These are phyloP conservation scores for Tuber magnatum DNA, from an alignment of 495 filamentous ascomycete species.

Conservation along the genomic window DNA sequence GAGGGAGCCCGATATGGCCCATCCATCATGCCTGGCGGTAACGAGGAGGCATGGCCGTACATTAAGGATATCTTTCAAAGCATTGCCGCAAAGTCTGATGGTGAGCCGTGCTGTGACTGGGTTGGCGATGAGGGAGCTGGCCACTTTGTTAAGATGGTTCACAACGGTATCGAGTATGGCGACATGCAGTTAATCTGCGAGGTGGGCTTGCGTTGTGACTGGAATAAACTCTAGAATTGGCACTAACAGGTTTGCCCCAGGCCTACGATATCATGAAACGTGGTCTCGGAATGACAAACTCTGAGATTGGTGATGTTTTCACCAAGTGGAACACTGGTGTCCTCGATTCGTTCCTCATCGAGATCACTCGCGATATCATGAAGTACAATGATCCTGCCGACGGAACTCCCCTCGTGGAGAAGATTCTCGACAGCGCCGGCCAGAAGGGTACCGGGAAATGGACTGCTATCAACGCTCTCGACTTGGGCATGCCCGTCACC, in stretches of 20 bases:
- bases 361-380: conserved; percentile 97
- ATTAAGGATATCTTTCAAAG: conserved; percentile 99
- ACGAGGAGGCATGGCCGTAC: conserved; percentile 95
- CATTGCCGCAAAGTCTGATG: conserved; percentile 93
- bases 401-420: conserved; percentile 82
- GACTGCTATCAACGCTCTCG: conserved; percentile 97
- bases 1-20: conserved; percentile 97
- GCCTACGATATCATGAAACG: conserved; percentile 99
- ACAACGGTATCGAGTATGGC: conserved; percentile 99
- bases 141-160: conserved; percentile 99
- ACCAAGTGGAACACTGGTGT: conserved; percentile 97
- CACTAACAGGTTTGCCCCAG: conserved; percentile 47
- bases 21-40: conserved; percentile 96
- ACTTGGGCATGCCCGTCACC: conserved; percentile 97
- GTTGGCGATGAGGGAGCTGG: conserved; percentile 98
- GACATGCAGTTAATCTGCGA: conserved; percentile 99
- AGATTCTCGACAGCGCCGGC: conserved; percentile 96
- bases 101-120: conserved; percentile 97
- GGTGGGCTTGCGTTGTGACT: conserved; percentile 49
- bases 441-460: conserved; percentile 99
- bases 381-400: conserved; percentile 91
- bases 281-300: conserved; percentile 70
- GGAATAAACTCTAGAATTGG: conserved; percentile 10
- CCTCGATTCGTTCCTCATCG: conserved; percentile 97
- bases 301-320: conserved; percentile 93